Evolutionary conservation across 345 rosid genomes (phyloP).

Genomic region (Populus deltoides): DNA sequence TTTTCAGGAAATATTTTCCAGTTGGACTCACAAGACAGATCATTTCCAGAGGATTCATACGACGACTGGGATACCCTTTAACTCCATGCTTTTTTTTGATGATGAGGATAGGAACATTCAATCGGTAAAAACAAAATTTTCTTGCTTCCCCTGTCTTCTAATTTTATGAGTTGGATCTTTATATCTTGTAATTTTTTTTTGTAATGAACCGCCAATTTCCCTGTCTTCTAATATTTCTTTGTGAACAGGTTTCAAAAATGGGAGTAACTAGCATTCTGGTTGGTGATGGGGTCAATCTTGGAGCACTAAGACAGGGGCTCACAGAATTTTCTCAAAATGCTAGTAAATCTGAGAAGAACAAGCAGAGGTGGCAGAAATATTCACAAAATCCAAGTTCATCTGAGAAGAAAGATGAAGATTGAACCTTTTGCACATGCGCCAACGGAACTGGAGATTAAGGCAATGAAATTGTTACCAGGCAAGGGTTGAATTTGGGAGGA

Average conservation of each 20-base stretch:
- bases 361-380: conserved; percentile 62
- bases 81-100: conserved; percentile 52
- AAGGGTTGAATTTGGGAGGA: background rate
- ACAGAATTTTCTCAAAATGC: conserved; percentile 53
- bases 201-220: background rate
- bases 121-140: conserved; percentile 22
- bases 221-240: background rate
- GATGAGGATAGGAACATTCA: conserved; percentile 47
- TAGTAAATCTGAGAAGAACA: conserved; percentile 51
- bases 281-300: conserved; percentile 65
- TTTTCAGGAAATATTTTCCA: conserved; percentile 43
- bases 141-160: background rate
- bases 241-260: conserved; percentile 43
- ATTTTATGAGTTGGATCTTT: background rate
- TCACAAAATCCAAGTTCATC: conserved; percentile 52
- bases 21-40: conserved; percentile 50
- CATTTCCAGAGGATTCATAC: conserved; percentile 45
- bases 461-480: background rate
- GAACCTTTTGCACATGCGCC: background rate
- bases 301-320: conserved; percentile 74
- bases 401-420: conserved; percentile 26
- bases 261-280: conserved; percentile 36
- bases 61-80: conserved; percentile 37
- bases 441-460: background rate
- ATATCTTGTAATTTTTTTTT: background rate